Conservation (phyloP, 495 filamentous ascomycete genomes). For the Podospora sp. region DNA sequence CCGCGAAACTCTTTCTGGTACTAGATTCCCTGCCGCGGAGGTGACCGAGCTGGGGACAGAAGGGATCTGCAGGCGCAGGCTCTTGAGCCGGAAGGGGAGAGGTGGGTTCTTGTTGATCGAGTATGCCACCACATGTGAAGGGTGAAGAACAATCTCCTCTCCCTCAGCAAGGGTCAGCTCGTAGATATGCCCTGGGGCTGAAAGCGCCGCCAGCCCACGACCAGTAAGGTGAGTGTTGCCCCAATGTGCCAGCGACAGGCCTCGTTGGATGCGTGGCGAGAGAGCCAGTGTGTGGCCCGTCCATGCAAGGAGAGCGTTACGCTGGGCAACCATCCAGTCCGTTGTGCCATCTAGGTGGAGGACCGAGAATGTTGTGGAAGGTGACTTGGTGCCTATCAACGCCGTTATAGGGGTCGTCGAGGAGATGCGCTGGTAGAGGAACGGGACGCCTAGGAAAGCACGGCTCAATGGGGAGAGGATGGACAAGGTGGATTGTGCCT, state of each 20-base stretch:
- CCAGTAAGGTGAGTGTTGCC: conserved; percentile 86
- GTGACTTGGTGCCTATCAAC: conserved; percentile 82
- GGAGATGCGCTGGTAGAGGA: conserved; percentile 88
- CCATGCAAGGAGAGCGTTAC: conserved; percentile 88
- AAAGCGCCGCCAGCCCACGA: conserved; percentile 80
- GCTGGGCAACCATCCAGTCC: conserved; percentile 91
- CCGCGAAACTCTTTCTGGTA: conserved; percentile 55
- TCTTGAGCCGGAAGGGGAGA: conserved; percentile 80
- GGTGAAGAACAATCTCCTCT: conserved; percentile 87
- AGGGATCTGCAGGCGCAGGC: conserved; percentile 80
- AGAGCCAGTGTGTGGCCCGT: conserved; percentile 84
- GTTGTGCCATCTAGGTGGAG: conserved; percentile 90
- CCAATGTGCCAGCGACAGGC: conserved; percentile 83
- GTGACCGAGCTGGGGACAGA: conserved; percentile 56
- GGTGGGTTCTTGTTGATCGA: conserved; percentile 72
- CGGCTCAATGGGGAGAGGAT: conserved; percentile 80
- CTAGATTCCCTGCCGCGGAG: conserved; percentile 39
- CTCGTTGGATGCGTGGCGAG: conserved; percentile 70
- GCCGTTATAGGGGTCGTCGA: conserved; percentile 84
- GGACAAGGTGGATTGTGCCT: conserved; percentile 85
- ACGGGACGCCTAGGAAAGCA: conserved; percentile 79
- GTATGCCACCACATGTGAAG: conserved; percentile 87
- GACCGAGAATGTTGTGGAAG: conserved; percentile 79
- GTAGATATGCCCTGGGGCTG: conserved; percentile 84
- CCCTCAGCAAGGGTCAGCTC: conserved; percentile 73